Evolutionary conservation across 179 eudicot genomes (phyloP).

Genomic region (Monotropa hypopitys): DNA sequence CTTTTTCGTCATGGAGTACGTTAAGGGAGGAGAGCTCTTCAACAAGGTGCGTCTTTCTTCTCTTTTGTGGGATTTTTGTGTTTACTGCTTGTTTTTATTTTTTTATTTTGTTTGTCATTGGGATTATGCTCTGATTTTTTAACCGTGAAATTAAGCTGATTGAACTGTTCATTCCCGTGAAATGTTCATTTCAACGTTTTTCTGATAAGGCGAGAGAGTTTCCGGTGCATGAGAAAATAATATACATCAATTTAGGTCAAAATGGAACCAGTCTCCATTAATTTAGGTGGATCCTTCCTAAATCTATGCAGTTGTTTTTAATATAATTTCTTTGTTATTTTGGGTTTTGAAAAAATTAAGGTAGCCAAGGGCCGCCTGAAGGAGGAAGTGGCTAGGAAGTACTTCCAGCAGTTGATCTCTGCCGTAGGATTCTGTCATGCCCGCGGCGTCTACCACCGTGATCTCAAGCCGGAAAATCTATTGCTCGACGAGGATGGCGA

Average conservation of each 20-base stretch:
- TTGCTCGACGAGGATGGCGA: conserved; percentile 53
- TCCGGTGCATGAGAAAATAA: background rate
- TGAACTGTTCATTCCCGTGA: background rate
- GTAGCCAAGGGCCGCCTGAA: conserved; percentile 64
- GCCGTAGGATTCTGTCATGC: conserved; percentile 78
- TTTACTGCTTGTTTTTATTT: no score
- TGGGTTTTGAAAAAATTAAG: background rate
- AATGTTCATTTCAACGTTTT: background rate
- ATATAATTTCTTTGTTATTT: background rate
- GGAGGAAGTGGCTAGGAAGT: conserved; percentile 57
- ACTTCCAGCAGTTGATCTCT: conserved; percentile 67
- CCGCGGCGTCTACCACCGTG: conserved; percentile 70
- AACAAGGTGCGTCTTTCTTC: conserved; percentile 12
- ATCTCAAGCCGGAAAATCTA: conserved; percentile 56
- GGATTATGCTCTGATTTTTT: background rate
- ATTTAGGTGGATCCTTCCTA: background rate
- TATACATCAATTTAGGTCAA: background rate
- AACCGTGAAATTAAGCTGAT: background rate
- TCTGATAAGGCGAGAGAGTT: background rate
- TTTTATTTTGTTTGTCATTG: background rate
- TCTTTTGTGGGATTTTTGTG: background rate
- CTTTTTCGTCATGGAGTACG: conserved; percentile 74
- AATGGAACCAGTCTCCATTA: background rate
- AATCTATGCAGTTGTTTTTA: background rate
- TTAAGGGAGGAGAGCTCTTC: conserved; percentile 88